Evolutionary conservation across 1,284 basidiomycete genomes (phyloP).

Genomic region (Ganoderma leucocontextum): DNA sequence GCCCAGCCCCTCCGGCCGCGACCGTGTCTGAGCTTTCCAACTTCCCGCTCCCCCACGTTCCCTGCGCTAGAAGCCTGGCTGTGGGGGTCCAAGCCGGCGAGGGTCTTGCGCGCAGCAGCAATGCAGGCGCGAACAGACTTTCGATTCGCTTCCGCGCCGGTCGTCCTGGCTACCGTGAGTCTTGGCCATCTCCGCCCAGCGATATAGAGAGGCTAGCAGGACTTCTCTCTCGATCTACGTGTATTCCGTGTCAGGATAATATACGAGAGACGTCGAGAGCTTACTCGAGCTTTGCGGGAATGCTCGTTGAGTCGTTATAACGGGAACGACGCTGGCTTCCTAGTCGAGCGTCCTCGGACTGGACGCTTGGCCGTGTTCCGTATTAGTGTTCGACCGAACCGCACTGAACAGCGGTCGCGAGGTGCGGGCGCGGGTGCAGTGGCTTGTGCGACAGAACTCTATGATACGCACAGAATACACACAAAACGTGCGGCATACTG

Average conservation of each 20-base stretch:
- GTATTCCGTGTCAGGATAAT: not conserved
- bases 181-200: not conserved
- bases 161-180: conserved; percentile 6
- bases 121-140: conserved; percentile 2
- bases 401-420: not conserved
- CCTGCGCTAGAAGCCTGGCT: conserved; percentile 20
- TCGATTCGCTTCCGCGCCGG: conserved; percentile 1
- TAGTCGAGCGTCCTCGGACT: not conserved
- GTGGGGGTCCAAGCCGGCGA: conserved; percentile 6
- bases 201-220: not conserved
- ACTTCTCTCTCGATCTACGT: not conserved
- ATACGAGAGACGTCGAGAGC: not conserved
- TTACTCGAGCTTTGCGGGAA: not conserved
- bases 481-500: not conserved
- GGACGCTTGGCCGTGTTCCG: not conserved
- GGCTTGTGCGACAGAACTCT: conserved; percentile 7
- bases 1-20: not conserved
- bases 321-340: not conserved
- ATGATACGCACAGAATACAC: not conserved
- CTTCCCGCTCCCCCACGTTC: conserved; percentile 1
- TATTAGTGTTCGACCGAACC: not conserved
- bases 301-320: not conserved
- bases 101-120: not conserved
- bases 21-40: not conserved
- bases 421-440: conserved; percentile 3